A percentile compares a stretch with the other conserved stretches of the same genome.
Evolutionary conservation across 768 basidiomycete genomes (phyloP).

Genomic region (Dioszegia aurantiaca): DNA sequence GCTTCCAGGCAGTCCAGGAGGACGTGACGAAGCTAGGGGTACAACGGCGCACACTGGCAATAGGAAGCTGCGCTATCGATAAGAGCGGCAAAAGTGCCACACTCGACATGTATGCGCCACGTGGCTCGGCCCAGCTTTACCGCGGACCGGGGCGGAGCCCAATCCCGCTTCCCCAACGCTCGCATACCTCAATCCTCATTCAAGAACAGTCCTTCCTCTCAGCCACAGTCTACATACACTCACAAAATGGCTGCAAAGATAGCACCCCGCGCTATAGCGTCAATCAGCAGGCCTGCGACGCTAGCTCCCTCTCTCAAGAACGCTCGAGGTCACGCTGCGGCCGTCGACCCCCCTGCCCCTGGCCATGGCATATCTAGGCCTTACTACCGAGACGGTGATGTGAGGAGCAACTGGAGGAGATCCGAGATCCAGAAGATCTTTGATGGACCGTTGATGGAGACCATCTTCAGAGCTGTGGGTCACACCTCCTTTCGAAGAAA

Average conservation of each 20-base stretch:
- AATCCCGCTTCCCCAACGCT: too few relatives aligned
- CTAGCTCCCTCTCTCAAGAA: slow-evolving; percentile 22
- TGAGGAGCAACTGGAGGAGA: slow-evolving; percentile 69
- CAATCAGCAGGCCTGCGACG: slow-evolving; percentile 17
- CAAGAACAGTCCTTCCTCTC: too few relatives aligned
- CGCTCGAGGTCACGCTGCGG: slow-evolving; percentile 38
- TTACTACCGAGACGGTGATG: slow-evolving; percentile 43
- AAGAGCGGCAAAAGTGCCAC: too few relatives aligned
- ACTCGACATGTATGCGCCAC: too few relatives aligned
- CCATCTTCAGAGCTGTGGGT: slow-evolving; percentile 74
- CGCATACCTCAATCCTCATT: too few relatives aligned
- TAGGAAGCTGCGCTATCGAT: too few relatives aligned
- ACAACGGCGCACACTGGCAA: not conserved
- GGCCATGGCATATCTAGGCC: slow-evolving; percentile 11
- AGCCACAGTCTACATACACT: too few relatives aligned
- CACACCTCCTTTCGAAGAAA: not conserved
- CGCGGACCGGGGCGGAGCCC: too few relatives aligned
- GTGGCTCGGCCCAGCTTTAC: too few relatives aligned
- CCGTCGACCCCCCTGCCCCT: slow-evolving; percentile 30
- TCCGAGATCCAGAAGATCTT: slow-evolving; percentile 81
- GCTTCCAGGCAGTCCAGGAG: too few relatives aligned
- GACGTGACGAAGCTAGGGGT: too few relatives aligned
- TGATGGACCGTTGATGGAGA: slow-evolving; percentile 78
- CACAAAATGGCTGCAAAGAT: slow-evolving; percentile 8
- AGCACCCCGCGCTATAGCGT: slow-evolving; percentile 8